A percentile compares a stretch with the other conserved stretches of the same genome.
These are phyloP conservation scores for Podila minutissima DNA, from an alignment of 192 early-diverging fungal species.

Conservation along the genomic window DNA sequence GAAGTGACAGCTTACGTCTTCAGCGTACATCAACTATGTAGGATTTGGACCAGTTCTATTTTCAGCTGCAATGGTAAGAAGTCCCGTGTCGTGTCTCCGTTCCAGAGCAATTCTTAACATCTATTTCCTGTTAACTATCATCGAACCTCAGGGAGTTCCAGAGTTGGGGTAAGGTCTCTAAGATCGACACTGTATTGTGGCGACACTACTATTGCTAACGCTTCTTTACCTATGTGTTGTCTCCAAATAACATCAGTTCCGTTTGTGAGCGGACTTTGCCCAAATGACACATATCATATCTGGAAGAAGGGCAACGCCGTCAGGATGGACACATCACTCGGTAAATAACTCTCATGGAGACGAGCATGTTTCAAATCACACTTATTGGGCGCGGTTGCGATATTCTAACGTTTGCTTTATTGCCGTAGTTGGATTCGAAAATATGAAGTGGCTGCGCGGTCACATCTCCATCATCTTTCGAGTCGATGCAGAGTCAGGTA, in stretches of 20 bases:
- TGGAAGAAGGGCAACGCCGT: constrained; percentile 53
- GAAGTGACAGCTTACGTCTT: not conserved
- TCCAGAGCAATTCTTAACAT: too few relatives aligned
- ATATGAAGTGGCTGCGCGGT: constrained; percentile 46
- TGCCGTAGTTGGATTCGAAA: constrained; percentile 40
- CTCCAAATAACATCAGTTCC: constrained; percentile 18
- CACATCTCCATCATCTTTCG: constrained; percentile 52
- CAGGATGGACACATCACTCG: constrained; percentile 49
- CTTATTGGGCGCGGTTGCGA: not conserved
- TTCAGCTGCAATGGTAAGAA: constrained; percentile 46
- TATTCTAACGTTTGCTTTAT: not conserved
- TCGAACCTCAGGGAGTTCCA: constrained; percentile 38
- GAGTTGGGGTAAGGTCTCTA: constrained; percentile 34
- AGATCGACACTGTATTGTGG: too few relatives aligned
- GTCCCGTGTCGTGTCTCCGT: not conserved
- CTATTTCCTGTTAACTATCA: too few relatives aligned
- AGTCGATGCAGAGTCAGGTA: constrained; percentile 35
- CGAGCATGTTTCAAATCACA: not conserved
- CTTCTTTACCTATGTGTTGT: not conserved
- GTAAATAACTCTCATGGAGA: not conserved
- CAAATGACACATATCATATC: constrained; percentile 51
- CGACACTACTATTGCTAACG: not conserved
- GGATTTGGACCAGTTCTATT: constrained; percentile 51
- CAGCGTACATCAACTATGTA: not conserved
- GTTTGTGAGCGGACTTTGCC: constrained; percentile 48